Evolutionary conservation across 306 rosid species (phyloP).

Genomic region (Trifolium repens): DNA sequence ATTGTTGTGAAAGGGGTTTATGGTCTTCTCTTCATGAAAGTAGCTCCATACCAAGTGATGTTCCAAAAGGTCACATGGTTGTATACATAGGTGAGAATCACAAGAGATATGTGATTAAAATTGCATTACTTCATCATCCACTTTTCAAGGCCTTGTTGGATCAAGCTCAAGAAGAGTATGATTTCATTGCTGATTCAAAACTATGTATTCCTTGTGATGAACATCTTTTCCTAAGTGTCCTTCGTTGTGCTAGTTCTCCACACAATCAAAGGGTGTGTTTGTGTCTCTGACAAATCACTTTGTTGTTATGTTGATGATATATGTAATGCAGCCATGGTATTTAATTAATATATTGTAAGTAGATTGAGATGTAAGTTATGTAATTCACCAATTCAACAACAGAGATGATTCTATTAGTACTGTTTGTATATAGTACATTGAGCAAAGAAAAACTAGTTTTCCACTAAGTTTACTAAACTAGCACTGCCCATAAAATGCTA

Average conservation of each 20-base stretch:
- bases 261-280: constrained; percentile 44
- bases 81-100: constrained; percentile 79
- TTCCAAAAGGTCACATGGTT: constrained; percentile 93
- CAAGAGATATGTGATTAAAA: constrained; percentile 79
- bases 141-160: constrained; percentile 84
- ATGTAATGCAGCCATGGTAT: constrained; percentile 31
- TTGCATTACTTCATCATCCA: constrained; percentile 75
- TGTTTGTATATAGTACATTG: not conserved
- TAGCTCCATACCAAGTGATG: constrained; percentile 79
- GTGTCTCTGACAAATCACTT: constrained; percentile 40
- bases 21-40: constrained; percentile 57
- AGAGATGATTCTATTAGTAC: constrained; percentile 3
- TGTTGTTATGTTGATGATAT: constrained; percentile 37
- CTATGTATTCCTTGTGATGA: constrained; percentile 90
- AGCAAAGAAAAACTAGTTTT: not conserved
- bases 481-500: too few relatives aligned
- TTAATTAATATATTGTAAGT: constrained; percentile 41
- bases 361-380: constrained; percentile 43
- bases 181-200: constrained; percentile 64
- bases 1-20: constrained; percentile 59
- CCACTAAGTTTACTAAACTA: too few relatives aligned
- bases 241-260: constrained; percentile 65
- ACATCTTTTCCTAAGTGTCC: constrained; percentile 66
- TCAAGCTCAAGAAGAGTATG: constrained; percentile 84
- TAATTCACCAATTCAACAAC: constrained; percentile 37